Conservation (phyloP, 2,329 filamentous ascomycete genomes). For the Fusarium zealandicum region DNA sequence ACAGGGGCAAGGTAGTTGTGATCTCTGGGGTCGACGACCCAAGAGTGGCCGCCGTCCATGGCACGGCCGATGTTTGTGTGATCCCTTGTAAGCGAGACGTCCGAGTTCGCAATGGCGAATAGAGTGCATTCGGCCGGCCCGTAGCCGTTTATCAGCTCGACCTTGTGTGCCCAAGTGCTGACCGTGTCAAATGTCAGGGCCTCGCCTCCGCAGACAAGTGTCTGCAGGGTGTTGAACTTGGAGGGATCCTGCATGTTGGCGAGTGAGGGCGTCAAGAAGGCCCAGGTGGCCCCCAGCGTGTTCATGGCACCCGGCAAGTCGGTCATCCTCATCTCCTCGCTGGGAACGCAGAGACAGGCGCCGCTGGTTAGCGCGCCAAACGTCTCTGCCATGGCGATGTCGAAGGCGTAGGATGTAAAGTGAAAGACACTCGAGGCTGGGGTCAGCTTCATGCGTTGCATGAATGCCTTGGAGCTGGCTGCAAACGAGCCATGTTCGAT, state of each 20-base stretch:
- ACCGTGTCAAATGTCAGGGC: conserved; percentile 23
- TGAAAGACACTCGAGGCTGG: conserved; percentile 25
- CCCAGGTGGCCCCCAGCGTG: conserved; percentile 22
- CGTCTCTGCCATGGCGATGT: conserved; percentile 33
- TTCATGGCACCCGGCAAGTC: conserved; percentile 28
- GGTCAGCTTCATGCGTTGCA: conserved; percentile 12
- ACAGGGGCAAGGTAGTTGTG: conserved; percentile 26
- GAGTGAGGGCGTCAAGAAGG: conserved; percentile 38
- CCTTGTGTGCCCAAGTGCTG: conserved; percentile 23
- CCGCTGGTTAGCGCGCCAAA: conserved; percentile 18
- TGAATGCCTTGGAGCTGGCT: conserved; percentile 16
- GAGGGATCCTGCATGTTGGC: conserved; percentile 33
- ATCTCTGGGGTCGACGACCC: conserved; percentile 31
- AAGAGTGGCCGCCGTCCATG: conserved; percentile 8
- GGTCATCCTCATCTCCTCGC: conserved; percentile 31
- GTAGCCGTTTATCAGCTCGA: conserved; percentile 35
- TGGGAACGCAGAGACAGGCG: conserved; percentile 37
- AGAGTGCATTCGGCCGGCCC: conserved; percentile 35
- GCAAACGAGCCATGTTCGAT: conserved; percentile 31
- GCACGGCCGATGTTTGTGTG: conserved; percentile 17
- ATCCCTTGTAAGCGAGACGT: not conserved
- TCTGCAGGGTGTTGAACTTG: conserved; percentile 18
- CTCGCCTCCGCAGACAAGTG: conserved; percentile 35
- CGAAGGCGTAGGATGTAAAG: conserved; percentile 38
- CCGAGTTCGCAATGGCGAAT: conserved; percentile 14